Conservation (phyloP, 2,329 filamentous ascomycete species). For the Paecilomyces dactylethromorphus region DNA sequence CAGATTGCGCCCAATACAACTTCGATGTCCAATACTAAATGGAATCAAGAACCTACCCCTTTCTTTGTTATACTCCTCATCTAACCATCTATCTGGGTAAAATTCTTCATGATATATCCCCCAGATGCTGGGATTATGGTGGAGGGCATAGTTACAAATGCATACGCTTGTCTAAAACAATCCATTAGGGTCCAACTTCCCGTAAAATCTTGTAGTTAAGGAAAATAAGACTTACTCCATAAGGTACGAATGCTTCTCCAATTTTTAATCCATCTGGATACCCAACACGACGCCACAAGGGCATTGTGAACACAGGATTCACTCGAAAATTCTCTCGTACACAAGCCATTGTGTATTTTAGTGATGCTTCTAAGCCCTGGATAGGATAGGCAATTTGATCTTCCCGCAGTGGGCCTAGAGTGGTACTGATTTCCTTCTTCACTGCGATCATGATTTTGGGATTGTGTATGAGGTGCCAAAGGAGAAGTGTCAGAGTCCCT, state of each 20-base stretch:
- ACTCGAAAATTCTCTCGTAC: conserved; percentile 8
- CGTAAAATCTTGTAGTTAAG: no score
- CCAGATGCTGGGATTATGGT: not conserved
- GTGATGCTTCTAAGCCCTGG: conserved; percentile 1
- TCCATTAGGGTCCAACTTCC: no score
- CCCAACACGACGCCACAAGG: conserved; percentile 6
- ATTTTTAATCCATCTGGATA: conserved; percentile 4
- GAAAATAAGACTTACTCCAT: not conserved
- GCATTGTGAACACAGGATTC: conserved; percentile 7
- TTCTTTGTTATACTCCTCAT: not conserved
- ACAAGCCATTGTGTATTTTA: conserved; percentile 7
- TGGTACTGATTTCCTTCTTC: not conserved
- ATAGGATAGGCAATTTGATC: not conserved
- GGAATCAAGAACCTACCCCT: conserved; percentile 4
- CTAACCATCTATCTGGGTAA: not conserved
- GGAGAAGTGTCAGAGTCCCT: not conserved
- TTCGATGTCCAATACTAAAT: conserved; percentile 8
- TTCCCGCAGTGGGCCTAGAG: not conserved
- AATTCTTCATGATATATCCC: not conserved
- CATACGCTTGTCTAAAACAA: not conserved
- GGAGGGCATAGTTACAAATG: not conserved
- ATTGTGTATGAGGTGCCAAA: not conserved
- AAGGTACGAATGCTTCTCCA: conserved; percentile 3
- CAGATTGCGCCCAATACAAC: conserved; percentile 8
- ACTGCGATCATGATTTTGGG: not conserved